phyloP scores from a whole-genome alignment of 2,329 filamentous ascomycete species.

The Anisogramma anomala region DNA sequence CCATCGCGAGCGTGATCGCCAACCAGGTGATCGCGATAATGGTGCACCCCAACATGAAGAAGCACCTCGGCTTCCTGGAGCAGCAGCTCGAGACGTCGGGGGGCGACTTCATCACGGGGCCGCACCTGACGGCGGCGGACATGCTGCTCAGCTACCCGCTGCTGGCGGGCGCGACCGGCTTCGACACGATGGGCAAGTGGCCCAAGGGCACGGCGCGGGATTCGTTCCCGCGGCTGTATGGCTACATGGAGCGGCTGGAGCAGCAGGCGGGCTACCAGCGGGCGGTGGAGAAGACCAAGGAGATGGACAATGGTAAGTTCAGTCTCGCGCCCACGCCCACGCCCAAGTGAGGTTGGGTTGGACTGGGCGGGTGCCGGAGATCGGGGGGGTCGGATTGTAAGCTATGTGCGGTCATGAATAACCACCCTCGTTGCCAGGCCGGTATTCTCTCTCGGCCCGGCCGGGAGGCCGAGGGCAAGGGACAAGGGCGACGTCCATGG shows the following conservation, averaged over 20 bases:
- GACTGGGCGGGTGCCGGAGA: too few relatives aligned
- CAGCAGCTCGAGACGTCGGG: conserved; percentile 35
- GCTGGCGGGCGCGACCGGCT: conserved; percentile 30
- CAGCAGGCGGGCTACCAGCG: conserved; percentile 35
- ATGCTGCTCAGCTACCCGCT: conserved; percentile 43
- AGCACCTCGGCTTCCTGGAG: conserved; percentile 39
- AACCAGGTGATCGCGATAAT: conserved; percentile 30
- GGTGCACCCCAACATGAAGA: conserved; percentile 36
- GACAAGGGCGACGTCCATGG: not conserved
- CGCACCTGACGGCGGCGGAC: conserved; percentile 38
- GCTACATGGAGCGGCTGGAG: conserved; percentile 36
- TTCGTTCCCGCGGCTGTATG: conserved; percentile 32
- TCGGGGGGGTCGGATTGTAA: too few relatives aligned
- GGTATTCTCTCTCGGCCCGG: not conserved
- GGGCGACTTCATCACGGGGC: conserved; percentile 37
- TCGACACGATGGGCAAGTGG: conserved; percentile 31
- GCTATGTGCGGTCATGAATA: not conserved
- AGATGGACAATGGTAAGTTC: conserved; percentile 32
- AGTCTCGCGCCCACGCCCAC: conserved; percentile 19
- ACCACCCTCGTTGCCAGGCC: not conserved
- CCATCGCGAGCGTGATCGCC: conserved; percentile 36
- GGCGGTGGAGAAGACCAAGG: conserved; percentile 37
- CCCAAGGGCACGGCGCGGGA: conserved; percentile 18
- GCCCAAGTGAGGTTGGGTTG: not conserved
- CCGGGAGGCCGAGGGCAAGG: not conserved